These are phyloP conservation scores for Zygosaccharomyces pseudorouxii DNA, from an alignment of 805 yeast species.

Conservation along the genomic window DNA sequence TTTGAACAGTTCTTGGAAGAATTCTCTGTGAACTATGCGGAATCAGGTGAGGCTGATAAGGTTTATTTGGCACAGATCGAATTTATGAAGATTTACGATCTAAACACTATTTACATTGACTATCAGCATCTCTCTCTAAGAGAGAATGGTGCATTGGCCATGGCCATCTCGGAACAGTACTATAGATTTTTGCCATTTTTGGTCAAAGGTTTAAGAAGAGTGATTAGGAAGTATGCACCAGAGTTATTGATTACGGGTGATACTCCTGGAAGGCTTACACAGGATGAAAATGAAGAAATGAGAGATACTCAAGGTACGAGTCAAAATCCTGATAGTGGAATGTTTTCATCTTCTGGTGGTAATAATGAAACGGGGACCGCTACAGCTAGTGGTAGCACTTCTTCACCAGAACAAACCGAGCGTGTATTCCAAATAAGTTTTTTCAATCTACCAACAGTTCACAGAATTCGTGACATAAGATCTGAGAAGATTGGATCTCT, in stretches of 20 bases:
- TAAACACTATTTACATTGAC: slow-evolving; percentile 77
- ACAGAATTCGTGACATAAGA: slow-evolving; percentile 83
- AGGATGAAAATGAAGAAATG: slow-evolving; percentile 29
- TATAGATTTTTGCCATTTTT: slow-evolving; percentile 88
- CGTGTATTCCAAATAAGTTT: slow-evolving; percentile 86
- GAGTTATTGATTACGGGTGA: slow-evolving; percentile 49
- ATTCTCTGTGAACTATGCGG: slow-evolving; percentile 42
- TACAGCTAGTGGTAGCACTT: slow-evolving; percentile 35
- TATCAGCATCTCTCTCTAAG: slow-evolving; percentile 68
- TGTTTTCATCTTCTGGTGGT: slow-evolving; percentile 5
- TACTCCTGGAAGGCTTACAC: slow-evolving; percentile 21
- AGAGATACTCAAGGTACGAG: slow-evolving; percentile 21
- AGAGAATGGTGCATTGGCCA: slow-evolving; percentile 83
- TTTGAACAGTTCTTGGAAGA: slow-evolving; percentile 80
- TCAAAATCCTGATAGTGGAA: slow-evolving; percentile 5
- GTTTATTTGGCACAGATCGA: slow-evolving; percentile 75
- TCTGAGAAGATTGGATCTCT: slow-evolving; percentile 85
- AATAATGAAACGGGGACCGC: slow-evolving; percentile 13
- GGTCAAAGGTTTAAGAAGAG: slow-evolving; percentile 64
- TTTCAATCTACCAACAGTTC: slow-evolving; percentile 74
- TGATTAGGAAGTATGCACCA: slow-evolving; percentile 74
- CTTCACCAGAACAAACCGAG: slow-evolving; percentile 51
- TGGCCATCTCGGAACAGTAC: slow-evolving; percentile 86
- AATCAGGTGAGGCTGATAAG: slow-evolving; percentile 40
- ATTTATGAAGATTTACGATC: slow-evolving; percentile 71